phyloP scores from a whole-genome alignment of 306 rosid species.

The Medicago ruthenica region DNA sequence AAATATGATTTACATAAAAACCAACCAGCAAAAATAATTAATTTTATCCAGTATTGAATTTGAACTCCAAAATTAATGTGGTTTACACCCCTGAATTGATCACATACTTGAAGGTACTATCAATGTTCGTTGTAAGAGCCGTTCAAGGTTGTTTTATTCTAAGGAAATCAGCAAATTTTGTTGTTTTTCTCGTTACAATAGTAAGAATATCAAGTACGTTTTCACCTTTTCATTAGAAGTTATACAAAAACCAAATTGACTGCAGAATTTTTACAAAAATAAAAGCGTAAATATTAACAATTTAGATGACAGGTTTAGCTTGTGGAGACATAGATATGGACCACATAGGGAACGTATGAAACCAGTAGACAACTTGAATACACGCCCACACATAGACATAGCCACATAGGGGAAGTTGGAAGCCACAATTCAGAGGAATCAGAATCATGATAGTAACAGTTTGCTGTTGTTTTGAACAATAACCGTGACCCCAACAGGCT shows the following conservation, averaged over 20 bases:
- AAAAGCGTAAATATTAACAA: background rate
- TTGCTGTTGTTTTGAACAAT: conserved; percentile 4
- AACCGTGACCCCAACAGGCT: background rate
- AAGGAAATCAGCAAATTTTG: too few species aligned
- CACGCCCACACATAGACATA: background rate
- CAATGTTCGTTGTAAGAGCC: too few species aligned
- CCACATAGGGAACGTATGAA: background rate
- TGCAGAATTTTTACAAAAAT: background rate
- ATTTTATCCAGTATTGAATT: too few species aligned
- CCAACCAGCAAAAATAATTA: too few species aligned
- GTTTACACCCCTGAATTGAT: too few species aligned
- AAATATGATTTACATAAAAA: too few species aligned
- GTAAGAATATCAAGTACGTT: background rate
- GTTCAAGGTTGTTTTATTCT: too few species aligned
- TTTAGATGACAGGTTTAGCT: background rate
- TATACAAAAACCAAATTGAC: background rate
- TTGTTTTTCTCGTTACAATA: too few species aligned
- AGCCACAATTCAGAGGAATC: background rate
- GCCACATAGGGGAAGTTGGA: background rate
- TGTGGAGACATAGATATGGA: background rate
- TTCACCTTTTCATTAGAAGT: conserved; percentile 3
- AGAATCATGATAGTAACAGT: background rate
- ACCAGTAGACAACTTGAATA: background rate
- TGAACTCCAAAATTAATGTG: too few species aligned
- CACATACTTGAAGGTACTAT: too few species aligned